Evolutionary conservation across 2,329 filamentous ascomycete species (phyloP).

Genomic region (Pestalotiopsis sp.): DNA sequence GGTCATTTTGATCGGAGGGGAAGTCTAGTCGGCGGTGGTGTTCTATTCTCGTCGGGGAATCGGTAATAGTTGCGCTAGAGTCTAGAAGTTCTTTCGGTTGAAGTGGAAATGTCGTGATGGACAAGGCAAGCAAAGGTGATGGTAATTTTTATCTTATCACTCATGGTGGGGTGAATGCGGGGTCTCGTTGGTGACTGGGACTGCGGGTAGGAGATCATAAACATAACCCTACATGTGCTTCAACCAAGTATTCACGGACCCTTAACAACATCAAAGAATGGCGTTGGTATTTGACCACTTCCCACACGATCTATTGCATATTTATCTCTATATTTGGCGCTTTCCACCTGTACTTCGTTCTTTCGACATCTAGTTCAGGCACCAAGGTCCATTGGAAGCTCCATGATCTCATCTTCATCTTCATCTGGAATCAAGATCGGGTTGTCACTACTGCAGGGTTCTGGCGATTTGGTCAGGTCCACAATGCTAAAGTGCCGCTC

Average conservation of each 20-base stretch:
- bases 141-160: conserved; percentile 5
- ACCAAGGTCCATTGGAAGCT: neutral
- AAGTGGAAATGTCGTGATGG: neutral
- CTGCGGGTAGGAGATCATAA: neutral
- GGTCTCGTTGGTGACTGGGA: neutral
- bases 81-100: neutral
- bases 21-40: neutral
- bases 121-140: neutral
- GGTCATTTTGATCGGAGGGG: neutral
- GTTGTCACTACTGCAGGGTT: neutral
- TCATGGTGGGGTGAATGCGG: neutral
- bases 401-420: neutral
- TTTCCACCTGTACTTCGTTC: no score
- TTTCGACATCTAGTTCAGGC: neutral
- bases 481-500: neutral
- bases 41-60: neutral
- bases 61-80: neutral
- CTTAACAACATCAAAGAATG: no score
- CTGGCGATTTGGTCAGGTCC: conserved; percentile 6
- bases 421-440: neutral
- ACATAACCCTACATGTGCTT: no score
- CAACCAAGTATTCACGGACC: no score
- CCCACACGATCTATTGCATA: no score
- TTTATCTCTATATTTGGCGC: no score
- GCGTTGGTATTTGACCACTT: no score